Evolutionary conservation across 1,139 yeast species (phyloP).

Genomic region (Ogataea hybrid): DNA sequence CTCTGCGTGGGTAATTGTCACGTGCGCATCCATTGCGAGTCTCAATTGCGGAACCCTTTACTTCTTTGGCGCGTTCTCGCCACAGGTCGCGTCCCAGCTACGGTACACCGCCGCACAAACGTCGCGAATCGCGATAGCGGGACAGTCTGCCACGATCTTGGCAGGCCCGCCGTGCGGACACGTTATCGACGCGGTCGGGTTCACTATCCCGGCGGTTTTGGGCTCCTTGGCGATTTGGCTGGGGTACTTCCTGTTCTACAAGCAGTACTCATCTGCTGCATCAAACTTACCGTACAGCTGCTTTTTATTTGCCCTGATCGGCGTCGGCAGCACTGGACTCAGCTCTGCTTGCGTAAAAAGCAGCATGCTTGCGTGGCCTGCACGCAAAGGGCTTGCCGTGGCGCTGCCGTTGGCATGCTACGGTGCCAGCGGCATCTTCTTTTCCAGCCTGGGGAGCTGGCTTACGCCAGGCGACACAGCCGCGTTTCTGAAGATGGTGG

Average conservation of each 20-base stretch:
- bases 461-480: conserved; percentile 53
- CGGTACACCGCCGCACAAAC: conserved; percentile 51
- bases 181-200: conserved; percentile 50
- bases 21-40: conserved; percentile 19
- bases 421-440: conserved; percentile 59
- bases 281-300: conserved; percentile 39
- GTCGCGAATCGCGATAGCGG: conserved; percentile 50
- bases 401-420: conserved; percentile 58
- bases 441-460: conserved; percentile 46
- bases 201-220: conserved; percentile 40
- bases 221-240: conserved; percentile 44
- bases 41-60: conserved; percentile 49
- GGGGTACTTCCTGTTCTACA: conserved; percentile 48
- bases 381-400: conserved; percentile 57
- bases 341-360: conserved; percentile 55
- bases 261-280: conserved; percentile 40
- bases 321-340: conserved; percentile 54
- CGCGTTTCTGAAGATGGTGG: conserved; percentile 46
- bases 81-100: conserved; percentile 51
- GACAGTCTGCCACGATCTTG: conserved; percentile 52
- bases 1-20: conserved; percentile 8
- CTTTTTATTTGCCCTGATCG: conserved; percentile 42
- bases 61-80: conserved; percentile 57
- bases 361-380: conserved; percentile 56
- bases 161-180: conserved; percentile 55